phyloP scores from a whole-genome alignment of 225 moss, liverwort and hornwort genomes.

The Marchantia paleacea region DNA sequence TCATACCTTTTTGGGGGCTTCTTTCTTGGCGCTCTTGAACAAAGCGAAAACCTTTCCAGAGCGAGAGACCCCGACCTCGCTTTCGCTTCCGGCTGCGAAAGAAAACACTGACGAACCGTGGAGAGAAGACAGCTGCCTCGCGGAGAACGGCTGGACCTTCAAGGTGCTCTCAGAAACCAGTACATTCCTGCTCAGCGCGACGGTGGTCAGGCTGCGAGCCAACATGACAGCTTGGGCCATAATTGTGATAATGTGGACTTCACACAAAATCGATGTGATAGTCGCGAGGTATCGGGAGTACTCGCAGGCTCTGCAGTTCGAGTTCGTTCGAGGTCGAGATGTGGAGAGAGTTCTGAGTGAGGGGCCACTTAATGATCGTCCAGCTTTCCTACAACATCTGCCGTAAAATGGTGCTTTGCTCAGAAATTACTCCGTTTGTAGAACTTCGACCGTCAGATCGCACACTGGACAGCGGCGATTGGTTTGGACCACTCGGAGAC shows the following conservation, averaged over 20 bases:
- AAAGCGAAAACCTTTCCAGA: conserved; percentile 52
- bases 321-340: neutral
- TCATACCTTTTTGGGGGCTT: conserved; percentile 43
- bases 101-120: conserved; percentile 22
- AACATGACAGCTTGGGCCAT: conserved; percentile 65
- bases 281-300: neutral
- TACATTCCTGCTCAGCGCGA: conserved; percentile 9
- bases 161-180: conserved; percentile 7
- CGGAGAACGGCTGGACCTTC: conserved; percentile 21
- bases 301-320: neutral
- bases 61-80: conserved; percentile 8
- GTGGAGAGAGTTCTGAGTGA: neutral
- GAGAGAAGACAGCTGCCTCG: conserved; percentile 39
- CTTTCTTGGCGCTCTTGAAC: conserved; percentile 42
- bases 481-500: neutral
- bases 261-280: neutral
- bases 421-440: neutral
- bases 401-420: neutral
- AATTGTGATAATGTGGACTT: neutral
- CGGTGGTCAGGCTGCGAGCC: conserved; percentile 36
- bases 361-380: conserved; percentile 15
- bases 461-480: neutral
- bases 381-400: neutral
- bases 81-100: conserved; percentile 12
- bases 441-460: neutral